Evolutionary conservation across 2,329 filamentous ascomycete species (phyloP).

Genomic region (Zarea fungicola): DNA sequence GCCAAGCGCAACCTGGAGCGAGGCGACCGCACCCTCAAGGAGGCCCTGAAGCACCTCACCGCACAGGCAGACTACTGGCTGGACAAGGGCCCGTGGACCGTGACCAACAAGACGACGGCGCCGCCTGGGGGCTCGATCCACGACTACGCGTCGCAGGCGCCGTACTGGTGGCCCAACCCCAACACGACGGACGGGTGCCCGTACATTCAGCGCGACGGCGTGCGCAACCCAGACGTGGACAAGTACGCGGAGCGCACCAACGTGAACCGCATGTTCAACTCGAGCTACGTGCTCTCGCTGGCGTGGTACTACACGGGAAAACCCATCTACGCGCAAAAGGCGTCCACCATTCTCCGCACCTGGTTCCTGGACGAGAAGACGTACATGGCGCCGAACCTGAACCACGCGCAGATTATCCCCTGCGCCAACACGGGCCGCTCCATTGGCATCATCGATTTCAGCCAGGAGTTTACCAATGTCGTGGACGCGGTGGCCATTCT

Average conservation of each 20-base stretch:
- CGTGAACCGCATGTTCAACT: conserved; percentile 22
- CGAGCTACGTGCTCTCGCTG: conserved; percentile 20
- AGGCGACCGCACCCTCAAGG: background rate
- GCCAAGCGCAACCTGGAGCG: conserved; percentile 8
- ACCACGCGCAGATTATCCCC: conserved; percentile 21
- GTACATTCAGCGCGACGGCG: conserved; percentile 22
- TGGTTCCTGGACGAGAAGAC: conserved; percentile 22
- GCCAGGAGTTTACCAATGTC: conserved; percentile 23
- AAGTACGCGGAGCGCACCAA: conserved; percentile 19
- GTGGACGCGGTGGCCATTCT: conserved; percentile 21
- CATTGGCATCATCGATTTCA: conserved; percentile 23
- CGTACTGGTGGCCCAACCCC: conserved; percentile 21
- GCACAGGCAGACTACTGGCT: conserved; percentile 20
- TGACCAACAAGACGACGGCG: conserved; percentile 18
- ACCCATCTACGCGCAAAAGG: conserved; percentile 20
- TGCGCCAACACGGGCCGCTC: conserved; percentile 18
- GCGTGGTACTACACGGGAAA: conserved; percentile 25
- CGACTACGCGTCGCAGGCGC: conserved; percentile 22
- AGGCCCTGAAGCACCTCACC: conserved; percentile 15
- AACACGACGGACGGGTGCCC: conserved; percentile 19
- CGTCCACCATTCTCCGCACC: conserved; percentile 20
- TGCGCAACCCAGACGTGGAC: conserved; percentile 23
- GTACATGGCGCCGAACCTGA: conserved; percentile 23
- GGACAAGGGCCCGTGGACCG: conserved; percentile 22
- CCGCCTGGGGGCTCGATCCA: conserved; percentile 19